phyloP scores from a whole-genome alignment of 495 filamentous ascomycete species.

The Podospora appendiculata region DNA sequence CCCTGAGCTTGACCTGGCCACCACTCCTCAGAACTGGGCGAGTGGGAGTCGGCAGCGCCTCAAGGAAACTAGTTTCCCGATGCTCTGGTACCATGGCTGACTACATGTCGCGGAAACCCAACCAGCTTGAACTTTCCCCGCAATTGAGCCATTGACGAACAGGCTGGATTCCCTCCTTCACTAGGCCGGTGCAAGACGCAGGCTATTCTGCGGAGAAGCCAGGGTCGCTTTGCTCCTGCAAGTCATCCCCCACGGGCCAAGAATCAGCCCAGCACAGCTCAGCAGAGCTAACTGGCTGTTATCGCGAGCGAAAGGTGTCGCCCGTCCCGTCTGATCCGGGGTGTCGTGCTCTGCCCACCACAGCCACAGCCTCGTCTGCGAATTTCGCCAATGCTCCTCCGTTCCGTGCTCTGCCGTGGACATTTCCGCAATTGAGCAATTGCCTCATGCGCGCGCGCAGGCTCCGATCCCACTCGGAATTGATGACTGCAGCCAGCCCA shows the following conservation, averaged over 20 bases:
- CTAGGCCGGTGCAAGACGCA: not conserved
- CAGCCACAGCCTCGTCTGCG: conserved; percentile 3
- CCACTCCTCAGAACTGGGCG: too few species aligned
- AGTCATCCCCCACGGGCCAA: too few species aligned
- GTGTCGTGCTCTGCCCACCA: not conserved
- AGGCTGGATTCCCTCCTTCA: too few species aligned
- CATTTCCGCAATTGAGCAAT: conserved; percentile 4
- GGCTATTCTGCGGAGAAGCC: not conserved
- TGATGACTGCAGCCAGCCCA: conserved; percentile 4
- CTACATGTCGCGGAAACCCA: too few species aligned
- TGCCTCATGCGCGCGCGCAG: not conserved
- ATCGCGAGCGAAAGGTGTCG: too few species aligned
- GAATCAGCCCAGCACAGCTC: not conserved
- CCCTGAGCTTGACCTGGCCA: too few species aligned
- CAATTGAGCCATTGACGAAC: not conserved
- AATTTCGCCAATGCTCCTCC: not conserved
- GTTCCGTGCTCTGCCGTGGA: not conserved
- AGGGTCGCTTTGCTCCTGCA: not conserved
- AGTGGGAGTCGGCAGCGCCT: too few species aligned
- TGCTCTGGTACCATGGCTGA: too few species aligned
- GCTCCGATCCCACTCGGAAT: not conserved
- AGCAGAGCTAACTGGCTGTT: not conserved
- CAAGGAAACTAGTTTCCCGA: too few species aligned
- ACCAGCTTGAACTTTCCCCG: not conserved
- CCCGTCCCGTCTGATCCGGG: not conserved